A percentile compares a stretch with the other conserved stretches of the same genome.
Conservation (phyloP, 2,329 filamentous ascomycete genomes). For the Pseudogymnoascus sp. region DNA sequence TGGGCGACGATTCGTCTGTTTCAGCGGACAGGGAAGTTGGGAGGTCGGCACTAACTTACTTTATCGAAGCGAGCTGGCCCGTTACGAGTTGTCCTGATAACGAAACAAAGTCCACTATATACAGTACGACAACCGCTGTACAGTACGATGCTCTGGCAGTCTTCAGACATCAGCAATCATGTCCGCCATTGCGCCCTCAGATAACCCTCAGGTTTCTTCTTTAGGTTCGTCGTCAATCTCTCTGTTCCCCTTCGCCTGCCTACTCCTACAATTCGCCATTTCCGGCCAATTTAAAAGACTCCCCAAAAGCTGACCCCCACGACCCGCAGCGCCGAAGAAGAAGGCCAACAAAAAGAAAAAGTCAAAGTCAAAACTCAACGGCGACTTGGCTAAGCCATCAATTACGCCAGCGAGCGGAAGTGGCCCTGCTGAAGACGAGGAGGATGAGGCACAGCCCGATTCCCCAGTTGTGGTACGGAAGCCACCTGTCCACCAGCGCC, state of each 20-base stretch:
- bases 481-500: conserved; percentile 28
- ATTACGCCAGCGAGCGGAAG: conserved; percentile 30
- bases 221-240: conserved; percentile 23
- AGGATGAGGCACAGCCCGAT: conserved; percentile 35
- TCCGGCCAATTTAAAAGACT: not conserved
- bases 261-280: not conserved
- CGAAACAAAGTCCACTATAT: conserved; percentile 1
- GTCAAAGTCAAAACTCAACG: conserved; percentile 36
- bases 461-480: conserved; percentile 27
- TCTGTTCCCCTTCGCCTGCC: not conserved
- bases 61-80: conserved; percentile 2
- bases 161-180: conserved; percentile 20
- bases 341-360: conserved; percentile 50
- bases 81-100: not conserved
- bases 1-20: not conserved
- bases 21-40: not conserved
- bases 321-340: conserved; percentile 43
- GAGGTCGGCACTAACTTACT: not conserved
- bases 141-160: conserved; percentile 1
- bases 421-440: conserved; percentile 34
- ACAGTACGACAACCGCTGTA: not conserved
- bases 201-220: conserved; percentile 24
- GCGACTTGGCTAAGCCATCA: conserved; percentile 27
- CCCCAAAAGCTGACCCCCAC: conserved; percentile 21
- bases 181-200: conserved; percentile 27